Evolutionary conservation across 345 rosid genomes (phyloP), one percentile per base, ranked within the genome.

Genomic region (Kernera saxatilis): DNA sequence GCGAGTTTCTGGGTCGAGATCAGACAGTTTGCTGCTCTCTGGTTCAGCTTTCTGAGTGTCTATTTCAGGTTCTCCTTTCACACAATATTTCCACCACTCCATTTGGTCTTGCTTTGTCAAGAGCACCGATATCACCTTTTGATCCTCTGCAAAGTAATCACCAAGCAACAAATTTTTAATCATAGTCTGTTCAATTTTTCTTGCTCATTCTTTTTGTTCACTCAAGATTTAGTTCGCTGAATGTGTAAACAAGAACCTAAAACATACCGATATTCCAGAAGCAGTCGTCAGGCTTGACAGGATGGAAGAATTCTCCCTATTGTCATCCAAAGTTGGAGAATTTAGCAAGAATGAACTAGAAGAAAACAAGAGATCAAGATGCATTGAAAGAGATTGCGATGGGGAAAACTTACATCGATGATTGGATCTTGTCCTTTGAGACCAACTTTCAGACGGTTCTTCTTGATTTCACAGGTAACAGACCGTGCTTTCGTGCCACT

Each of bases 1-100:
- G 15, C 97, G 78, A 21, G 91, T 86, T 72, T 93, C 96, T 1
- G 88, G 85, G 71, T 93, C 98, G 12, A 91, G 81, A 83, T 93
- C 97, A 49, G 86, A 70, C 5, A 93, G 70, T 65, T 86, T 91
- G 85, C 95, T 93, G 69, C 57, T 89, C 81, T 91, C 97, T 35
- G 93, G 97, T 64, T 94, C 97, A 67, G 87, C 97, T 69, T 89
- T 94, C 83, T 91, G 97, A 30, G 97, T 94, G 70, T 94, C 95
- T 39, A 91, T 76, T 64, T 91, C 91, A 71, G 96, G 93, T 18
- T 78, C 99, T 36, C 97, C 94, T 63, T 88, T 89, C 62, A 89
- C 80, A 75, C 92, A 48, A n/a, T 77, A 85, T 56, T 86, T 88
- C 99, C 97, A 94, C 97, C 97, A 94, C 36, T 86, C 87, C 96